phyloP scores from a whole-genome alignment of 495 filamentous ascomycete species.

The Mytilinidion resinicola region DNA sequence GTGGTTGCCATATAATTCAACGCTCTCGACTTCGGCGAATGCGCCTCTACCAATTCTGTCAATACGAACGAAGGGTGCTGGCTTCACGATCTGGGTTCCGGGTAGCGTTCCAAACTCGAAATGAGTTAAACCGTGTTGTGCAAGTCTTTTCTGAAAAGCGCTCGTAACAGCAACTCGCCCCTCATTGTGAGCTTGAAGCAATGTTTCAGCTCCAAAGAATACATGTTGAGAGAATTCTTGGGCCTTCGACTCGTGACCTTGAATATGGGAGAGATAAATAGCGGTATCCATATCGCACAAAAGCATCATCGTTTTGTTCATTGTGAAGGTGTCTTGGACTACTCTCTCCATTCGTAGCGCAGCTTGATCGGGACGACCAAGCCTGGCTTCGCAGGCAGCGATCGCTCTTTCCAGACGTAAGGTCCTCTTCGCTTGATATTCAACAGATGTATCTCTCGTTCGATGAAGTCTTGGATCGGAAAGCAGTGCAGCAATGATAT shows the following conservation, averaged over 20 bases:
- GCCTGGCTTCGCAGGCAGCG: not conserved
- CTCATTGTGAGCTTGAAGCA: not conserved
- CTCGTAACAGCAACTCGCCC: not conserved
- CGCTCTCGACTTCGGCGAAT: constrained; percentile 17
- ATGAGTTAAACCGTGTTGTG: not conserved
- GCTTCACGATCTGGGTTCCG: not conserved
- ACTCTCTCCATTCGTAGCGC: not conserved
- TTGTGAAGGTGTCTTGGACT: not conserved
- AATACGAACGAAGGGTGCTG: not conserved
- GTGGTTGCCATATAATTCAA: constrained; percentile 3
- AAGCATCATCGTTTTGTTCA: constrained; percentile 2
- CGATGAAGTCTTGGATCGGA: not conserved
- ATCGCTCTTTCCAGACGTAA: not conserved
- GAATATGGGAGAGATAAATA: not conserved
- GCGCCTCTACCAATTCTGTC: constrained; percentile 16
- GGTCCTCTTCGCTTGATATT: not conserved
- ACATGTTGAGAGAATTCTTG: constrained; percentile 1
- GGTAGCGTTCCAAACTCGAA: not conserved
- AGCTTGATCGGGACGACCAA: constrained; percentile 1
- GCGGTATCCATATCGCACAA: not conserved
- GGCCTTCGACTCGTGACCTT: not conserved
- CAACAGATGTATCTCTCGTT: not conserved
- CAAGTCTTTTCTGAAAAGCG: not conserved
- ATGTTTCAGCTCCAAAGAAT: not conserved
- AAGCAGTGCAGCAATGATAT: not conserved